These are phyloP conservation scores for Aspergillus baeticus DNA, from an alignment of 495 filamentous ascomycete species.

Conservation along the genomic window DNA sequence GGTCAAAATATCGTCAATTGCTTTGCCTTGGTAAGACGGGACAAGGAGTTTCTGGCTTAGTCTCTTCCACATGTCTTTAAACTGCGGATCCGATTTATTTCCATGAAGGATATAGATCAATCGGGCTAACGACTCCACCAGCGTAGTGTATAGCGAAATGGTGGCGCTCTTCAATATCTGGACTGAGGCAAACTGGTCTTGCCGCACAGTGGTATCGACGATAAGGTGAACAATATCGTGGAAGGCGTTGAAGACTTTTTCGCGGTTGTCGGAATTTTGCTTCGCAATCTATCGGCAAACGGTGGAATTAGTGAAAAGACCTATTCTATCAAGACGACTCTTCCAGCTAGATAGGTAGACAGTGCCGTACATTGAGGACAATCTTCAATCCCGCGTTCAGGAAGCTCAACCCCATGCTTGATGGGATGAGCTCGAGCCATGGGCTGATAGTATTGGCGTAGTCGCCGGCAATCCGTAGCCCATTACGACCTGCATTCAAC, in stretches of 20 bases:
- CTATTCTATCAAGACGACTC: too few species aligned
- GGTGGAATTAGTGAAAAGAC: too few species aligned
- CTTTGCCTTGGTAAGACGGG: too few species aligned
- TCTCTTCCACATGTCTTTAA: too few species aligned
- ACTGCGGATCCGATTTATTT: too few species aligned
- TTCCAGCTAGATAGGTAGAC: too few species aligned
- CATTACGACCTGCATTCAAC: not conserved
- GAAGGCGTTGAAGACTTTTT: not conserved
- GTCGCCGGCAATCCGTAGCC: not conserved
- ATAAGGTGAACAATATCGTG: not conserved
- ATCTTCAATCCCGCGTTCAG: not conserved
- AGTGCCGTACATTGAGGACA: not conserved
- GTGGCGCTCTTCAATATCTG: not conserved
- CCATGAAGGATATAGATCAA: too few species aligned
- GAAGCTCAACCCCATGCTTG: not conserved
- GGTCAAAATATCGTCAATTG: too few species aligned
- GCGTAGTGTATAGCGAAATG: too few species aligned
- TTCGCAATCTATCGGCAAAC: not conserved
- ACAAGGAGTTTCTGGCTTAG: too few species aligned
- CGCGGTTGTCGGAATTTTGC: not conserved
- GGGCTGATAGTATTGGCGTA: not conserved
- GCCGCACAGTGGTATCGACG: not conserved
- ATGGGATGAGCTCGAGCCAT: not conserved
- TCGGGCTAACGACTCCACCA: too few species aligned
- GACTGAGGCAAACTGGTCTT: not conserved